Percentiles rank a stretch among this genome's conserved stretches.
Evolutionary conservation across 169 alveolate species (phyloP).

Genomic region (Eimeria maxima): DNA sequence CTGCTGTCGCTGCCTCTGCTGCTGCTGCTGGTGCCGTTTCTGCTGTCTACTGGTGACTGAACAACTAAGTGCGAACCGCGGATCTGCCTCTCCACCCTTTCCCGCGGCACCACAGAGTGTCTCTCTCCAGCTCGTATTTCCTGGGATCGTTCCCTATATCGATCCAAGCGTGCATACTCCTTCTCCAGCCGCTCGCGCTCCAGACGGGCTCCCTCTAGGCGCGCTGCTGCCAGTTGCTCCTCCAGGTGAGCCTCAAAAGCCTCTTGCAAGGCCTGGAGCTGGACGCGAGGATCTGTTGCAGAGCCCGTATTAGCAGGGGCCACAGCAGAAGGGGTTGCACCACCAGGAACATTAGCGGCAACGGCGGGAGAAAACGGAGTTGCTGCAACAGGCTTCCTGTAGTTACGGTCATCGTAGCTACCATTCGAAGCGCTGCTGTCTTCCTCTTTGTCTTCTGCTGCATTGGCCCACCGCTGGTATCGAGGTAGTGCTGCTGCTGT

Average conservation of each 20-base stretch:
- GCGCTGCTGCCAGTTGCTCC: constrained; percentile 18
- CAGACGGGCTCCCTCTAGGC: constrained; percentile 30
- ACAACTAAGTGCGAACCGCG: background rate
- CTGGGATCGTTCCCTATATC: background rate
- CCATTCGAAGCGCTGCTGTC: background rate
- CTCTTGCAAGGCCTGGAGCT: background rate
- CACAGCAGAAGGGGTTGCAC: background rate
- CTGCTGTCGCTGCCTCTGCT: background rate
- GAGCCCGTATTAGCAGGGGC: background rate
- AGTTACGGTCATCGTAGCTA: background rate
- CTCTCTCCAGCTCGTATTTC: background rate
- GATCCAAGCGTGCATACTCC: background rate
- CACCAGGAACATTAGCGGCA: background rate
- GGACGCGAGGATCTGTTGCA: background rate
- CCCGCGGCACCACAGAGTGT: background rate
- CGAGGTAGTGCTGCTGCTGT: background rate
- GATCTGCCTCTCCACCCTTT: constrained; percentile 10
- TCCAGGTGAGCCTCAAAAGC: constrained; percentile 54
- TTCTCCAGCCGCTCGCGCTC: constrained; percentile 47
- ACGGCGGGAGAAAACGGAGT: no score
- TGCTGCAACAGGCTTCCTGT: background rate
- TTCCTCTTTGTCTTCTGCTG: background rate
- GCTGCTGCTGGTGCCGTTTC: background rate
- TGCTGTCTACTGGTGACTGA: background rate
- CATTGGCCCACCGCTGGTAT: background rate